Percentiles rank a stretch among this genome's conserved stretches.
phyloP scores from a whole-genome alignment of 2,329 filamentous ascomycete genomes.

The Peltaster fructicola region DNA sequence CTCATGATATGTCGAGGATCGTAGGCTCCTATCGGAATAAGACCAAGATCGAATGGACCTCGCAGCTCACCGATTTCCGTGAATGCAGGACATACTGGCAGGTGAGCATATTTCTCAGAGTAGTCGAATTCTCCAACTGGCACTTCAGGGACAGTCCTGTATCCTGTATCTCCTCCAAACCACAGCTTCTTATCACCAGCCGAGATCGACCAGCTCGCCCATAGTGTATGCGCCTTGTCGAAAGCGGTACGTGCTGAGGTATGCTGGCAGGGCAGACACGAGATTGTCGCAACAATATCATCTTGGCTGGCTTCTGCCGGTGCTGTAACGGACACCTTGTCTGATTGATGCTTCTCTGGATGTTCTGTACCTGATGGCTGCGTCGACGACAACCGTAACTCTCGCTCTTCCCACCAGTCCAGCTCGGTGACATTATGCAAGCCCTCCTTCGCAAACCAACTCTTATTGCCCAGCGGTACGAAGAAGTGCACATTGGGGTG shows the following conservation, averaged over 20 bases:
- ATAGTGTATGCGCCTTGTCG: slow-evolving; percentile 62
- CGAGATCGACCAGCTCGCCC: slow-evolving; percentile 70
- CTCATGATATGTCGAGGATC: slow-evolving; percentile 57
- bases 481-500: slow-evolving; percentile 77
- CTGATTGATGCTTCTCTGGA: too few relatives aligned
- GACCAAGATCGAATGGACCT: slow-evolving; percentile 75
- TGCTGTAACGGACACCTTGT: slow-evolving; percentile 2
- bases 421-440: slow-evolving; percentile 67
- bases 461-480: slow-evolving; percentile 63
- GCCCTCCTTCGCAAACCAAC: slow-evolving; percentile 64
- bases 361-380: too few relatives aligned
- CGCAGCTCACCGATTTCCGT: slow-evolving; percentile 60
- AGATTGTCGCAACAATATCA: slow-evolving; percentile 52
- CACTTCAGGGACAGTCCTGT: slow-evolving; percentile 55
- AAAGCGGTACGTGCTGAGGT: slow-evolving; percentile 49
- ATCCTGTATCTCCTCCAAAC: slow-evolving; percentile 80
- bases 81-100: slow-evolving; percentile 70
- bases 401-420: slow-evolving; percentile 85
- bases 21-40: slow-evolving; percentile 91
- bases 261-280: slow-evolving; percentile 74
- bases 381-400: slow-evolving; percentile 45
- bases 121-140: slow-evolving; percentile 53
- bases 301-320: slow-evolving; percentile 5
- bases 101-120: slow-evolving; percentile 39
- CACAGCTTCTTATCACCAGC: slow-evolving; percentile 63